Base-by-base conservation (phyloP, 306 rosid species). In the Begonia peltatifolia region DNA sequence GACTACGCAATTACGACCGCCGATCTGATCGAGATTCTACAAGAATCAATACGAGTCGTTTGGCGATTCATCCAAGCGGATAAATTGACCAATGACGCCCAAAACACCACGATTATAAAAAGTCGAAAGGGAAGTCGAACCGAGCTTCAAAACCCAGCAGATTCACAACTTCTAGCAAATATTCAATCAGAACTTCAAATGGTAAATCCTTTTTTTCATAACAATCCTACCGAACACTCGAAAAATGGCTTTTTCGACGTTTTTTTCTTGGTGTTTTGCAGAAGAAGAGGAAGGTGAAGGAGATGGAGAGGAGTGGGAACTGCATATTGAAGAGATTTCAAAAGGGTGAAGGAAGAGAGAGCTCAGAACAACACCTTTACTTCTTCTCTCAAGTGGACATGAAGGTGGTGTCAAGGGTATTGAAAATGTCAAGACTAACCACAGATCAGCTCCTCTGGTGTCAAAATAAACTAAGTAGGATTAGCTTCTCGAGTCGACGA, bases 371-470 rank as follows among this genome's bases (percentile, higher is more conserved):
- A 36, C 64, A 55, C 15, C 74, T 81, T 1, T 70, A 60, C 53
- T 92, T 80, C 68, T 90, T 90, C 69, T 75, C 83, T 46, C 94
- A 86, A 68, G 96, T 92, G 36, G 99, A 92, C 53, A 71, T 86
- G 84, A 92, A 76, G 73, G 72, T 92, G 64, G 88, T 81, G 12
- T 70, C 84, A 41, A 83, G 99, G 68, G 94, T 86, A 50, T 65
- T 92, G 44, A 81, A 73, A 73, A 92, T 92, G 96, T 75, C 93
- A 12, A 77, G 79, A 53, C 54, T 92, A 49, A 81, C 96, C 47
- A 75, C 84, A 0, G 99, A 92, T 47, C 94, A 92, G 61, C 80
- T 92, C 14, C 66, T 78, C 52, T 92, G 99, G 99, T 92, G 99
- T 67, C 83, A 73, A 44, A 75, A 69, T 54, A 92, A 86, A 73